Evolutionary conservation across 1,284 basidiomycete genomes (phyloP).

Genomic region (Austroboletus novae-zelandiae): DNA sequence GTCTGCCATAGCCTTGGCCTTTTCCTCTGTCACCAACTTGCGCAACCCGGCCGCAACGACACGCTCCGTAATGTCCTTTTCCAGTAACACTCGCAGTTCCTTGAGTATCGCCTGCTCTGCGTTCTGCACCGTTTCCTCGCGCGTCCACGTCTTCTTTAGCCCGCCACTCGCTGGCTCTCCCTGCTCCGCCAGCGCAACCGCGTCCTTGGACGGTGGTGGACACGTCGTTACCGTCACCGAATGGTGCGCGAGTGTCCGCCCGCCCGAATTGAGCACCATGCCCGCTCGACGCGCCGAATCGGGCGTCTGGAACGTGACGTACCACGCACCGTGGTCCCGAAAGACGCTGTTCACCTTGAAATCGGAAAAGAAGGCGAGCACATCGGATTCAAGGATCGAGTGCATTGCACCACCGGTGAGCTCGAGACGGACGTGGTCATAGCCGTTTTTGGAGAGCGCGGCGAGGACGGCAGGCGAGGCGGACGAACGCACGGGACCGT

Average conservation of each 20-base stretch:
- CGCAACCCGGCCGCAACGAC: constrained; percentile 59
- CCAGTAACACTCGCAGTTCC: constrained; percentile 60
- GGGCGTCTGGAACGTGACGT: constrained; percentile 62
- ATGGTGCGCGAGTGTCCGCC: constrained; percentile 55
- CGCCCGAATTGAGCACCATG: constrained; percentile 50
- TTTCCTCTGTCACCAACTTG: constrained; percentile 52
- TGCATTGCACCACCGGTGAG: constrained; percentile 47
- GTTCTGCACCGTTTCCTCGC: constrained; percentile 57
- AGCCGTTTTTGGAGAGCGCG: constrained; percentile 57
- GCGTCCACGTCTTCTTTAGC: constrained; percentile 45
- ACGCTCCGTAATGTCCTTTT: constrained; percentile 69
- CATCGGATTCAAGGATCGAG: constrained; percentile 62
- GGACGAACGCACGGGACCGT: constrained; percentile 37
- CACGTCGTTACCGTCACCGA: constrained; percentile 57
- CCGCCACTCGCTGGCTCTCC: constrained; percentile 36
- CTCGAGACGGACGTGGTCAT: constrained; percentile 62
- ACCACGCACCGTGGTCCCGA: constrained; percentile 64
- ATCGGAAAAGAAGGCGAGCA: constrained; percentile 55
- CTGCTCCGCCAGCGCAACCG: constrained; percentile 39
- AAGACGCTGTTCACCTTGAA: constrained; percentile 70
- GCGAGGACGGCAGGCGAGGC: constrained; percentile 52
- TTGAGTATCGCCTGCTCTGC: constrained; percentile 60
- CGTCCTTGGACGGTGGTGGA: constrained; percentile 45
- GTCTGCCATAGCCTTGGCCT: constrained; percentile 44
- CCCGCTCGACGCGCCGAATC: constrained; percentile 62